These are phyloP conservation scores for Neurospora hispaniola DNA, from an alignment of 495 filamentous ascomycete species.

Conservation along the genomic window DNA sequence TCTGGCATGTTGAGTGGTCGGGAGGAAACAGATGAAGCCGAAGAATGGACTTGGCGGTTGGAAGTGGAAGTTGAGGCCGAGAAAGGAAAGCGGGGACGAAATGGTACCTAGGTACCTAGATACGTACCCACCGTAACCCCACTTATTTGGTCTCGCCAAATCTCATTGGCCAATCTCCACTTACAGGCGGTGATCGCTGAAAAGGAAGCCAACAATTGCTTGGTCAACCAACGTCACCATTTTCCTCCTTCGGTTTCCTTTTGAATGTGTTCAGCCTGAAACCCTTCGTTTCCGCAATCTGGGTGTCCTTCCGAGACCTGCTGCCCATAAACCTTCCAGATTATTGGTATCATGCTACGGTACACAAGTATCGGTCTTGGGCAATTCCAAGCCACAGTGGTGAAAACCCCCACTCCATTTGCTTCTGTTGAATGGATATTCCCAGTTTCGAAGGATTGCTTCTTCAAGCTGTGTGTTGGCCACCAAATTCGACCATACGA, in stretches of 20 bases:
- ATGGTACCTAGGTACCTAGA: background rate
- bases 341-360: background rate
- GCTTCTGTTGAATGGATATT: background rate
- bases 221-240: background rate
- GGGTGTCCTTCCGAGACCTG: background rate
- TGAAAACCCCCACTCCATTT: background rate
- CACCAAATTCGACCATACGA: background rate
- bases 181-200: background rate
- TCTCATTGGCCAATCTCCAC: background rate
- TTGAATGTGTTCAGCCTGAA: no score
- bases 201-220: background rate
- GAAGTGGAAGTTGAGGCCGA: background rate
- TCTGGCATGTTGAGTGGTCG: background rate
- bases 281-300: no score
- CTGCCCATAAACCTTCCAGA: background rate
- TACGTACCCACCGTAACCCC: background rate
- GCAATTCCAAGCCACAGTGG: background rate
- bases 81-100: background rate
- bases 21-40: background rate
- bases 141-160: accelerated
- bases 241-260: background rate
- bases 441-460: background rate
- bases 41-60: background rate
- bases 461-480: background rate
- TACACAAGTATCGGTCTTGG: background rate